A percentile compares a stretch with the other conserved stretches of the same genome.
phyloP scores from a whole-genome alignment of 768 basidiomycete species.

The Naganishia friedmannii region DNA sequence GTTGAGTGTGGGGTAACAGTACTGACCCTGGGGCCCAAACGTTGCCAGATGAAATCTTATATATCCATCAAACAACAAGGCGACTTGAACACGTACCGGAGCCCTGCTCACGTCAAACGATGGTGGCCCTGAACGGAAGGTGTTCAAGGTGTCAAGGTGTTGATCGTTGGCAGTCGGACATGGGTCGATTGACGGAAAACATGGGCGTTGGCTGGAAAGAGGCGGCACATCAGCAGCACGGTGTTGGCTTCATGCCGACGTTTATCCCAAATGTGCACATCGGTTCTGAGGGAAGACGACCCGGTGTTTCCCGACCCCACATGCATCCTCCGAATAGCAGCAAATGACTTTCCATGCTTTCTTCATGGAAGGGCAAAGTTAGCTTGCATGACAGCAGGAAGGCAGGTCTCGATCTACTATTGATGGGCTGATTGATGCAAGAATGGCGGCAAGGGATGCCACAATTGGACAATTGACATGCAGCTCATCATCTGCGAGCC shows the following conservation, averaged over 20 bases:
- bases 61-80: conserved; percentile 9
- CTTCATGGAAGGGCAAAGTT: too few relatives aligned
- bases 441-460: too few relatives aligned
- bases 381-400: too few relatives aligned
- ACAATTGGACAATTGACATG: too few relatives aligned
- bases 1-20: conserved; percentile 7
- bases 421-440: too few relatives aligned
- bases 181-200: conserved; percentile 4
- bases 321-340: background rate
- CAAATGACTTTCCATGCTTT: background rate
- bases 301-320: background rate
- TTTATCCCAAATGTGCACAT: background rate
- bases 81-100: background rate
- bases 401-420: too few relatives aligned
- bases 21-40: conserved; percentile 6
- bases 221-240: background rate
- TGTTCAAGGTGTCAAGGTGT: background rate
- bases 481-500: too few relatives aligned
- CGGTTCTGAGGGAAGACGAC: background rate
- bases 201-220: background rate
- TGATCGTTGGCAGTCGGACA: background rate
- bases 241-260: background rate
- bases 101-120: background rate
- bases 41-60: background rate
- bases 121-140: conserved; percentile 5